Evolutionary conservation across 305 asterid genomes (phyloP).

Genomic region (Solanum hybrid): DNA sequence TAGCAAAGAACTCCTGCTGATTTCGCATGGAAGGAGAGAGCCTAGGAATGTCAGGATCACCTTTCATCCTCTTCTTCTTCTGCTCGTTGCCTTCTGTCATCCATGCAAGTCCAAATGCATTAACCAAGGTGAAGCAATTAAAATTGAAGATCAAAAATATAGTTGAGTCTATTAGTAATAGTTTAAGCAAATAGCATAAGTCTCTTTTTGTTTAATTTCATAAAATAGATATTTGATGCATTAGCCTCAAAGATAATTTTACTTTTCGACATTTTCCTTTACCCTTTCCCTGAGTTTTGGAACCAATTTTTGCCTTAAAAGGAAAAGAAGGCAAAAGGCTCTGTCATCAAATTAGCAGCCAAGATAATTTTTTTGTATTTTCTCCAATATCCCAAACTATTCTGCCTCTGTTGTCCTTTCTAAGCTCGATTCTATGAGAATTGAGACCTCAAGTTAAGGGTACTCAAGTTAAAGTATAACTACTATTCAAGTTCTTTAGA

Average conservation of each 20-base stretch:
- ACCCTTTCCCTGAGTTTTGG: neutral
- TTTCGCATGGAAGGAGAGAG: constrained; percentile 53
- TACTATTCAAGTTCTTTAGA: neutral
- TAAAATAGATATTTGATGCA: neutral
- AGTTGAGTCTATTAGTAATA: neutral
- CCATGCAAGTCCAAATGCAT: constrained; percentile 19
- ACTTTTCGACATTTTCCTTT: neutral
- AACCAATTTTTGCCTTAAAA: neutral
- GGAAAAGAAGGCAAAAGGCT: neutral
- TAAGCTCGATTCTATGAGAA: neutral
- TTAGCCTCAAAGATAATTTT: neutral
- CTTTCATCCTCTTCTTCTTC: constrained; percentile 76
- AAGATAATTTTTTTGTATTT: neutral
- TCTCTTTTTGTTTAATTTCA: neutral
- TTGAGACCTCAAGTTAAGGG: neutral
- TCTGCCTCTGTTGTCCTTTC: neutral
- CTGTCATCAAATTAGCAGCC: neutral
- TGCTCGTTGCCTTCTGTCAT: constrained; percentile 75
- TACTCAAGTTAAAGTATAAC: neutral
- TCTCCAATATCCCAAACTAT: neutral
- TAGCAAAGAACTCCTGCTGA: constrained; percentile 69
- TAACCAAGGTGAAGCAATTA: neutral
- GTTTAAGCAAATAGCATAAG: neutral
- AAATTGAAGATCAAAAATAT: neutral
- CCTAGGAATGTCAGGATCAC: constrained; percentile 62